Evolutionary conservation across 306 rosid genomes (phyloP).

Genomic region (Fragaria nilgerrensis): DNA sequence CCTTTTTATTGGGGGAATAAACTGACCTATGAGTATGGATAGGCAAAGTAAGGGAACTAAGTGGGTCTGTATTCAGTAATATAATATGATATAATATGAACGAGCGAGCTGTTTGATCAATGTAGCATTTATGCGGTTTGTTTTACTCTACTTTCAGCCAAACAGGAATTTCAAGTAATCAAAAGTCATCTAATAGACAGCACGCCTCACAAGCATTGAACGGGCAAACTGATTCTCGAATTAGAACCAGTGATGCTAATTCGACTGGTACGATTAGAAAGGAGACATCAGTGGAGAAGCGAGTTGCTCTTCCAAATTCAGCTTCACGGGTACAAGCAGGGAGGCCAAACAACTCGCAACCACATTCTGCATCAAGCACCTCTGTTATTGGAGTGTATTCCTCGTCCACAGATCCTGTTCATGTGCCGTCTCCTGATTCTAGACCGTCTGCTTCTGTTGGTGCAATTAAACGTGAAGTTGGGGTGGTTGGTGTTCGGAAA

Average conservation of each 20-base stretch:
- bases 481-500: constrained; percentile 80
- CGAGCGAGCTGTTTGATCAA: neutral
- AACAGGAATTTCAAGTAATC: constrained; percentile 46
- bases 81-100: neutral
- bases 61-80: neutral
- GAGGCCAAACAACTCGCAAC: constrained; percentile 49
- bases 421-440: constrained; percentile 97
- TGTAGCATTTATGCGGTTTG: constrained; percentile 12
- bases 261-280: constrained; percentile 40
- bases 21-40: neutral
- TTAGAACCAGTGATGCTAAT: constrained; percentile 37
- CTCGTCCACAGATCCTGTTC: constrained; percentile 97
- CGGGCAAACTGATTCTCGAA: constrained; percentile 53
- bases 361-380: constrained; percentile 54
- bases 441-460: constrained; percentile 84
- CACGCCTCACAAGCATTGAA: constrained; percentile 43
- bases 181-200: constrained; percentile 51
- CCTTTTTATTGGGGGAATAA: neutral
- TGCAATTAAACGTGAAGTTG: constrained; percentile 96
- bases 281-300: constrained; percentile 48
- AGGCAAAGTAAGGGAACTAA: neutral
- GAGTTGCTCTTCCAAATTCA: constrained; percentile 33
- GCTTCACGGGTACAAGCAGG: constrained; percentile 43
- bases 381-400: constrained; percentile 89
- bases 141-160: constrained; percentile 40